phyloP scores from a whole-genome alignment of 108 stramenopile species.

The Pseudonitzschia multiseries region DNA sequence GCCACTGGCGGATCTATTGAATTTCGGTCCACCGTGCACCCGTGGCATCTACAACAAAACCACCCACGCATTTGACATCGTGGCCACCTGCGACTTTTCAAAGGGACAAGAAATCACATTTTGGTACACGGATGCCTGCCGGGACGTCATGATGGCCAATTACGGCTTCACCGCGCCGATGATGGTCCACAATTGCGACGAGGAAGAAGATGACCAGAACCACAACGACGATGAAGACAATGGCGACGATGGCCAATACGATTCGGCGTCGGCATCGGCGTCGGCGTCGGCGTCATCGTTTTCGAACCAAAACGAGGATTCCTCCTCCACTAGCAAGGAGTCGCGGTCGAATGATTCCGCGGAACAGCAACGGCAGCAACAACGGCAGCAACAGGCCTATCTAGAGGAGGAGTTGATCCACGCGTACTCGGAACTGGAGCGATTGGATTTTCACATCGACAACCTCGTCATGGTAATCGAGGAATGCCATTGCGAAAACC shows the following conservation, averaged over 20 bases:
- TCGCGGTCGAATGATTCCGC: neutral
- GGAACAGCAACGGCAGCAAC: neutral
- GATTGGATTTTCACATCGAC: constrained; percentile 2
- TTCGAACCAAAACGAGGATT: neutral
- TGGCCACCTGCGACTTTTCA: constrained; percentile 71
- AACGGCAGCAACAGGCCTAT: neutral
- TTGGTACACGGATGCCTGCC: constrained; percentile 80
- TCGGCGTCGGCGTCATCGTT: neutral
- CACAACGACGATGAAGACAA: neutral
- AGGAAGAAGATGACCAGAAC: neutral
- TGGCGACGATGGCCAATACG: neutral
- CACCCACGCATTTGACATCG: constrained; percentile 70
- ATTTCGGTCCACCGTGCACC: constrained; percentile 86
- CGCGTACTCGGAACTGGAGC: constrained; percentile 10
- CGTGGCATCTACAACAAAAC: constrained; percentile 67
- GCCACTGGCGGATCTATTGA: constrained; percentile 81
- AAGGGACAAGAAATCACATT: constrained; percentile 85
- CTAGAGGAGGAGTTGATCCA: neutral
- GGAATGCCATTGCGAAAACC: constrained; percentile 17
- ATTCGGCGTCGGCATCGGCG: neutral
- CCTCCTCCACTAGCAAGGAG: neutral
- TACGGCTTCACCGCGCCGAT: constrained; percentile 79
- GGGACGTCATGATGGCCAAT: constrained; percentile 75
- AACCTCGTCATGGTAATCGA: neutral
- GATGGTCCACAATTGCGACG: constrained; percentile 25